A percentile compares a stretch with the other conserved stretches of the same genome.
These are phyloP conservation scores for Cucurbita pepo DNA, from an alignment of 306 rosid genomes.

Conservation along the genomic window DNA sequence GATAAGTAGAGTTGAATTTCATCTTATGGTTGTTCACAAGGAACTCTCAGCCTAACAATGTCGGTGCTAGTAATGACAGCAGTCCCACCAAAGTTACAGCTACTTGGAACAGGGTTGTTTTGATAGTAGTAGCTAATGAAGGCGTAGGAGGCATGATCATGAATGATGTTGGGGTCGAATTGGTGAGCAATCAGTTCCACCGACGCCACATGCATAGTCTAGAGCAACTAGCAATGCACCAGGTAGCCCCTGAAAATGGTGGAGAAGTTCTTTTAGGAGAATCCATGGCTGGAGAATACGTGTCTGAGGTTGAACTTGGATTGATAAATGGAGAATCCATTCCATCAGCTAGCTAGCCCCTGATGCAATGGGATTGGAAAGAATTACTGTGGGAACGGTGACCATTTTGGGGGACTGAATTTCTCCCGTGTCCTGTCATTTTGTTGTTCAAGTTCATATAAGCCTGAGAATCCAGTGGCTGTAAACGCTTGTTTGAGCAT, in stretches of 20 bases:
- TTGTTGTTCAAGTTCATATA: neutral
- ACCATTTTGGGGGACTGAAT: conserved; percentile 13
- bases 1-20: neutral
- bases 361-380: conserved; percentile 12
- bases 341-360: no score
- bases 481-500: no score
- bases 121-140: conserved; percentile 8
- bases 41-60: neutral
- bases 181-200: conserved; percentile 4
- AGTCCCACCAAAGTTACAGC: conserved; percentile 16
- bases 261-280: conserved; percentile 14
- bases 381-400: no score
- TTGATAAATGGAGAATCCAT: neutral
- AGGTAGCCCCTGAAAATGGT: neutral
- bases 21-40: neutral
- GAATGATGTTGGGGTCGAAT: conserved; percentile 4
- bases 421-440: conserved; percentile 15
- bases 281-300: neutral
- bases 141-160: conserved; percentile 11
- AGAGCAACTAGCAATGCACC: conserved; percentile 10
- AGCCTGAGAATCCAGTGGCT: no score
- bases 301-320: conserved; percentile 6
- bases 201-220: conserved; percentile 8
- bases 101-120: conserved; percentile 12
- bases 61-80: conserved; percentile 16